Evolutionary conservation across 2,329 filamentous ascomycete genomes (phyloP).

Genomic region (Trichophaea hybrida): DNA sequence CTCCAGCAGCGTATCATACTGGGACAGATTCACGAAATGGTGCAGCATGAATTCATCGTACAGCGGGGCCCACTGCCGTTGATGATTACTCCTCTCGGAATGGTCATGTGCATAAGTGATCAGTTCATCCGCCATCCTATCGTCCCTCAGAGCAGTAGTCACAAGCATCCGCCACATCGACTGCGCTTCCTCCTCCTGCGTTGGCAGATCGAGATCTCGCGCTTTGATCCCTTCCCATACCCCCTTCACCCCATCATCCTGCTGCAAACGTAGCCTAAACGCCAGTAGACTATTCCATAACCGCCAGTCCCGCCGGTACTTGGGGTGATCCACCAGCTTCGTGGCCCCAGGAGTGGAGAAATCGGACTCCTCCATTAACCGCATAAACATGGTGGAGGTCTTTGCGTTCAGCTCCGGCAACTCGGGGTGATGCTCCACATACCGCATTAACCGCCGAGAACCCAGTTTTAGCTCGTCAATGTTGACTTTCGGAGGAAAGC

Average conservation of each 20-base stretch:
- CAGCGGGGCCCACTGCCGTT: slow-evolving; percentile 14
- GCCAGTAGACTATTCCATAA: slow-evolving; percentile 24
- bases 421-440: neutral
- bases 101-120: slow-evolving; percentile 19
- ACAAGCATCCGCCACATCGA: slow-evolving; percentile 24
- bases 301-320: slow-evolving; percentile 10
- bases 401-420: neutral
- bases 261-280: slow-evolving; percentile 23
- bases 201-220: slow-evolving; percentile 22
- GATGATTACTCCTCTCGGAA: slow-evolving; percentile 7
- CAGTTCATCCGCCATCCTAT: slow-evolving; percentile 20
- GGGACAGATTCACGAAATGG: slow-evolving; percentile 9
- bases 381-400: neutral
- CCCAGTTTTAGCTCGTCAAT: neutral
- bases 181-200: slow-evolving; percentile 17
- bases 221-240: slow-evolving; percentile 24
- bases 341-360: neutral
- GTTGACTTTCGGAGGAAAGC: too few relatives aligned
- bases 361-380: neutral
- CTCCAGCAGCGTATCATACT: neutral
- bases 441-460: neutral
- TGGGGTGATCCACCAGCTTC: slow-evolving; percentile 22
- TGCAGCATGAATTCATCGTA: slow-evolving; percentile 22
- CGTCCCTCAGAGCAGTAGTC: slow-evolving; percentile 18
- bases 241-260: slow-evolving; percentile 21